Evolutionary conservation across 768 basidiomycete genomes (phyloP), one percentile per base, ranked within the genome.

Genomic region (Mycena crocata): DNA sequence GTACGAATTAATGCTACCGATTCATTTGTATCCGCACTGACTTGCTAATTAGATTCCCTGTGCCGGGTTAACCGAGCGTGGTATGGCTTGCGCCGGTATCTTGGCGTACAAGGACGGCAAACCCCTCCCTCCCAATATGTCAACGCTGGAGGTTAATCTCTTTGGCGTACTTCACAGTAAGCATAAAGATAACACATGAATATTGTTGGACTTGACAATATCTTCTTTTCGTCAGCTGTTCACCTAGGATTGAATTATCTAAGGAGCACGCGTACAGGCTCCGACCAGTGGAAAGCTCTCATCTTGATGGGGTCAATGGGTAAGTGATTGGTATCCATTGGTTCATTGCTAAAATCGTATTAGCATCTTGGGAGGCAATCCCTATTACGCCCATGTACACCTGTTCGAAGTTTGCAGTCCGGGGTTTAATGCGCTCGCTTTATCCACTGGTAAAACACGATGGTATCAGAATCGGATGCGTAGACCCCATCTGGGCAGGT

Each of bases 401-500:
- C 9, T 84, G 83, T 17, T 84, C 88, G 15, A 89, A 88, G 71
- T 87, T 87, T 66, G 86, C 81, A 34, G 73, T 88, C 9, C 76
- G 88, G 6, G 87, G 87, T 13, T 60, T 88, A 32, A 85, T 87
- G 84, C 80, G 86, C 21, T 79, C 85, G 14, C 74, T 89, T 12
- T 73, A 81, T 64, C 77, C 77, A 37, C 72, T 75, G 48, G 74
- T 82, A 21, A 71, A 74, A 14, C 13, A 71, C 8, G 70, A 80
- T 48, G 78, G 80, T 24, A 83, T 87, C 69, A 77, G 86, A 31
- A 75, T 87, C 26, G 82, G 77, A 10, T 79, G 78, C 56, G 81
- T 88, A 30, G 84, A 86, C 63, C 87, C 87, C 0, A 88, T 82
- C 73, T 88, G 87, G 66, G 84, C 84, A 51, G 84, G 87, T 85